A percentile compares a stretch with the other conserved stretches of the same genome.
Conservation (phyloP, 768 basidiomycete genomes). For the Tricholoma bakamatsutake region DNA sequence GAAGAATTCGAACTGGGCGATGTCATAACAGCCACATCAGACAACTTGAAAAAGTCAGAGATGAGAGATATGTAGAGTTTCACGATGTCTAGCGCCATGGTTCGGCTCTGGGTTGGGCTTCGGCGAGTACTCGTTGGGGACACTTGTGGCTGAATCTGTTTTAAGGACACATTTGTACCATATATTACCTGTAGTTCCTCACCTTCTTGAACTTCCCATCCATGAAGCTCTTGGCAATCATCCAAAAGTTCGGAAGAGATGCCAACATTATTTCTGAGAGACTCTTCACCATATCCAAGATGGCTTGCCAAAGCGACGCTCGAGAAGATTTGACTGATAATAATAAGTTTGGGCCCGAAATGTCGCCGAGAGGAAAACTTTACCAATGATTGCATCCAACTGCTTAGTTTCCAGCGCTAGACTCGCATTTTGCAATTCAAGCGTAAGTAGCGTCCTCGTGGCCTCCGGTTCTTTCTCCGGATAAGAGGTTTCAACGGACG, state of each 20-base stretch:
- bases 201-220: slow-evolving; percentile 94
- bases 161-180: not conserved
- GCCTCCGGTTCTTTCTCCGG: slow-evolving; percentile 32
- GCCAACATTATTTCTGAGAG: slow-evolving; percentile 81
- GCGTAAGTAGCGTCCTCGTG: slow-evolving; percentile 38
- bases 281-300: slow-evolving; percentile 74
- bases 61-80: slow-evolving; percentile 73
- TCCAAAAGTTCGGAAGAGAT: slow-evolving; percentile 92
- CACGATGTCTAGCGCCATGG: slow-evolving; percentile 79
- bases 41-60: slow-evolving; percentile 77
- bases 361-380: slow-evolving; percentile 6
- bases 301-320: slow-evolving; percentile 77
- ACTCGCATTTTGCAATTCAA: slow-evolving; percentile 57
- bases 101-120: slow-evolving; percentile 73
- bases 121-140: slow-evolving; percentile 51
- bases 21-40: slow-evolving; percentile 69
- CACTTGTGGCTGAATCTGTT: slow-evolving; percentile 20
- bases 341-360: not conserved
- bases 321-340: slow-evolving; percentile 60
- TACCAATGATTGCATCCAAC: slow-evolving; percentile 57
- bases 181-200: slow-evolving; percentile 2
- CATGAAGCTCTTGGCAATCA: slow-evolving; percentile 83
- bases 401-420: slow-evolving; percentile 58
- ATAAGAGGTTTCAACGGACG: slow-evolving; percentile 36
- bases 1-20: slow-evolving; percentile 36